Percentiles rank a stretch among this genome's conserved stretches.
Conservation (phyloP, 2,329 filamentous ascomycete species). For the Ceratocystis alfenasii region DNA sequence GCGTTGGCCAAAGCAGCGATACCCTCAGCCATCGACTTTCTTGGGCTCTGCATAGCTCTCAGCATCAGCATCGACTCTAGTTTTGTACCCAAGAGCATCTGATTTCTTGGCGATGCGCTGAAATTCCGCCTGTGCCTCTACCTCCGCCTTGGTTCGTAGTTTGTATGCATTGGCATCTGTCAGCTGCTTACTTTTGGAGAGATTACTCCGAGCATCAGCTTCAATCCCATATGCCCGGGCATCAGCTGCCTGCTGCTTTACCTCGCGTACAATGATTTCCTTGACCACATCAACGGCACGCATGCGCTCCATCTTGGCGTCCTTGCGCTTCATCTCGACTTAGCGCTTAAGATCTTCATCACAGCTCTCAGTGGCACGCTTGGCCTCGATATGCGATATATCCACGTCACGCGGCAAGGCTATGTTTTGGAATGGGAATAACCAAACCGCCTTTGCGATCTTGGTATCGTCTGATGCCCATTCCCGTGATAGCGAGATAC, state of each 20-base stretch:
- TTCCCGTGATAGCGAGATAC: conserved; percentile 80
- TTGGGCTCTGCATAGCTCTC: conserved; percentile 32
- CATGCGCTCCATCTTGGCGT: conserved; percentile 68
- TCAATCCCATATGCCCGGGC: conserved; percentile 52
- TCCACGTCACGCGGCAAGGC: conserved; percentile 62
- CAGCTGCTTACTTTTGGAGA: conserved; percentile 41
- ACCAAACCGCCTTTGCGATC: conserved; percentile 66
- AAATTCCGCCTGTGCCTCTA: conserved; percentile 31
- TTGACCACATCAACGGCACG: conserved; percentile 68
- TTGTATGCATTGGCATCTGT: conserved; percentile 43
- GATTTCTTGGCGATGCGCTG: conserved; percentile 36
- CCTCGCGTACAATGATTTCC: conserved; percentile 57
- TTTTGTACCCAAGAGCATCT: conserved; percentile 40
- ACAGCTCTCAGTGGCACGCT: conserved; percentile 58
- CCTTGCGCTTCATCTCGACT: conserved; percentile 65
- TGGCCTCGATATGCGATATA: conserved; percentile 61
- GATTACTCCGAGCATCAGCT: conserved; percentile 45
- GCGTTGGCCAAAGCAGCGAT: conserved; percentile 65
- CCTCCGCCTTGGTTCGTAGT: conserved; percentile 35
- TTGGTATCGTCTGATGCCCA: conserved; percentile 56
- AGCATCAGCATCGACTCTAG: conserved; percentile 36
- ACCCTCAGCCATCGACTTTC: conserved; percentile 58
- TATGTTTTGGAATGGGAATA: conserved; percentile 61
- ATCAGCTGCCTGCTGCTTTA: conserved; percentile 57
- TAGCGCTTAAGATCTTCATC: conserved; percentile 71